Percentiles rank a stretch among this genome's conserved stretches.
Conservation (phyloP, 108 stramenopile genomes). For the Phaeodactylum tricornutum region DNA sequence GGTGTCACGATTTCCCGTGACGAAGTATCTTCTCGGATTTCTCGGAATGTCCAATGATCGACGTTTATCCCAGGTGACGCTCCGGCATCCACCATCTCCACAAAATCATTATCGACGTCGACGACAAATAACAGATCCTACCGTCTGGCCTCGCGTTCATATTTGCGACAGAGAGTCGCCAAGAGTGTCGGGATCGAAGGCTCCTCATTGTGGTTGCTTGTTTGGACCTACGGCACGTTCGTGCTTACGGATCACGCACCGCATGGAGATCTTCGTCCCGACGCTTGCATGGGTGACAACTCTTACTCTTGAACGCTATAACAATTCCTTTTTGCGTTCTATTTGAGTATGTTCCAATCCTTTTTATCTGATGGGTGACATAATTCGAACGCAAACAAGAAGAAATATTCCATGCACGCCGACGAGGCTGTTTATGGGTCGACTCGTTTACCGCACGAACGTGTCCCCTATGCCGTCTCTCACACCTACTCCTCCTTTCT, state of each 20-base stretch:
- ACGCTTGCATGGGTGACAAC: constrained; percentile 6
- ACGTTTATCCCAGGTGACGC: too few relatives aligned
- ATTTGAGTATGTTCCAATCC: constrained; percentile 35
- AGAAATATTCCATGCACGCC: neutral
- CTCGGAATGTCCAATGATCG: too few relatives aligned
- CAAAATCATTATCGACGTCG: too few relatives aligned
- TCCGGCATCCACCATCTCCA: too few relatives aligned
- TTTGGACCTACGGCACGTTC: constrained; percentile 1
- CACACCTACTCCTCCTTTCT: neutral
- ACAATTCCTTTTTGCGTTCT: constrained; percentile 14
- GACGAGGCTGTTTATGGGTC: neutral
- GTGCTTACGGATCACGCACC: constrained; percentile 1
- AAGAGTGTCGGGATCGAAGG: too few relatives aligned
- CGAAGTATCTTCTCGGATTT: too few relatives aligned
- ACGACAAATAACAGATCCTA: too few relatives aligned
- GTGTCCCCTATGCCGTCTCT: too few relatives aligned
- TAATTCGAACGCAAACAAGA: constrained; percentile 27
- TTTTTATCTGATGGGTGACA: constrained; percentile 18
- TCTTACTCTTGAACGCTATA: constrained; percentile 50
- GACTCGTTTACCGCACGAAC: too few relatives aligned
- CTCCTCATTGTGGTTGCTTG: neutral
- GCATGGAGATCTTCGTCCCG: neutral
- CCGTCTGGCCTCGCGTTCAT: constrained; percentile 1
- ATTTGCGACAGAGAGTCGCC: constrained; percentile 13
- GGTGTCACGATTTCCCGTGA: too few relatives aligned